Percentiles rank a stretch among this genome's conserved stretches.
Evolutionary conservation across 1,284 basidiomycete species (phyloP).

Genomic region (Cryptococcus sp.): DNA sequence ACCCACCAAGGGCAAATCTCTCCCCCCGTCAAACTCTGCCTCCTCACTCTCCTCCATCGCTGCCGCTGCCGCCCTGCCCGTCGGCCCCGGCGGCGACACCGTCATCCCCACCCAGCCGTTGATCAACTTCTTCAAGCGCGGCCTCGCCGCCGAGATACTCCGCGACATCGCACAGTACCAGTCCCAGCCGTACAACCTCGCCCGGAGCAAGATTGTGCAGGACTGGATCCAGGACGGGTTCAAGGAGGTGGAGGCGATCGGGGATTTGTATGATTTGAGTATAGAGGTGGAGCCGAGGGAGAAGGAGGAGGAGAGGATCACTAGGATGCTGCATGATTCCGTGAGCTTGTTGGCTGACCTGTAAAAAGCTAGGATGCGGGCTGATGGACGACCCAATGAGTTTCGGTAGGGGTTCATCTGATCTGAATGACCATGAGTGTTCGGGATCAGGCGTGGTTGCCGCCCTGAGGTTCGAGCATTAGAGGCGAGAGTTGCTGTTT

Average conservation of each 20-base stretch:
- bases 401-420: too few relatives aligned
- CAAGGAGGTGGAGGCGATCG: slow-evolving; percentile 63
- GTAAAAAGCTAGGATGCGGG: too few relatives aligned
- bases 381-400: too few relatives aligned
- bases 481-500: too few relatives aligned
- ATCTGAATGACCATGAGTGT: too few relatives aligned
- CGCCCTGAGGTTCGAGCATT: too few relatives aligned
- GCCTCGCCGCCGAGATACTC: slow-evolving; percentile 90
- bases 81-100: slow-evolving; percentile 7
- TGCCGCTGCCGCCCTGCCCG: neutral
- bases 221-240: slow-evolving; percentile 75
- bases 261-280: slow-evolving; percentile 80
- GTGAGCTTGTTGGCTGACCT: too few relatives aligned
- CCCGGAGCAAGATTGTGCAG: slow-evolving; percentile 64
- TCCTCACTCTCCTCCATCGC: slow-evolving; percentile 16
- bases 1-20: slow-evolving; percentile 7
- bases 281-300: slow-evolving; percentile 86
- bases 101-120: slow-evolving; percentile 48
- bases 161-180: slow-evolving; percentile 97
- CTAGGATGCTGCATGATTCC: slow-evolving; percentile 43
- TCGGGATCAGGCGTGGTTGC: too few relatives aligned
- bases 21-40: slow-evolving; percentile 25
- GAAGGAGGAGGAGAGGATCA: slow-evolving; percentile 58
- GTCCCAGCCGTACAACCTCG: slow-evolving; percentile 81
- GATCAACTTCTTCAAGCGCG: slow-evolving; percentile 94